Evolutionary conservation across 352 stramenopile genomes (phyloP), one percentile per base, ranked within the genome.

Genomic region (Globisporangium sylvaticum): DNA sequence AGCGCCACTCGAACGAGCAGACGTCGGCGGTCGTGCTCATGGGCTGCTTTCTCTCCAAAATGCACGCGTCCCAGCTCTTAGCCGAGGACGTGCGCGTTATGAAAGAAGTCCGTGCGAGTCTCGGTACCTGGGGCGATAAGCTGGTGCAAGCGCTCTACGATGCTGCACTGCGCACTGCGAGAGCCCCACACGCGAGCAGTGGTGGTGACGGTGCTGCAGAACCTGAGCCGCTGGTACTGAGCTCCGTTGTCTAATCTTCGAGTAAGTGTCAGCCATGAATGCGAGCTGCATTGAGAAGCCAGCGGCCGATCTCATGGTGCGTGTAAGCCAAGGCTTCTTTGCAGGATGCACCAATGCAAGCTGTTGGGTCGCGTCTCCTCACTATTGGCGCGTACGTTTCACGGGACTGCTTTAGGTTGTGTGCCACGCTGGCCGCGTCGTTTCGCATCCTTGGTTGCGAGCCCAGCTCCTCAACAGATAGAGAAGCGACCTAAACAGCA

Each of bases 21-120:
- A 54, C 18, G 46, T 25, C 46, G n/a, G 44, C 18, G 5, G 62
- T 68, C 37, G 54, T 68, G 20, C 29, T 68, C 53, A 62, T 22
- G 32, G 52, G 62, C 24, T 68, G 62, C 52, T 62, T 44, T 22
- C 34, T 62, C 27, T 31, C 39, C 12, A 62, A 54, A 25, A 15
- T 68, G 24, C 32, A 68, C 32, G 46, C 46, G 7, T 20, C 46
- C 8, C 46, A 48, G n/a, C 34, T 15, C 3, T 39, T 64, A 14
- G n/a, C 44, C 24, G 32, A 25, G 3, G 24, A 56, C 12, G 6
- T 24, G 15, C 37, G 39, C 1, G 42, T 20, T 3, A 3, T 4
- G 15, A 44, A 37, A 14, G 24, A 24, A 7, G 58, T 64, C 12
- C 39, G 44, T 15, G 39, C 58, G 29, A 64, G 58, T 31, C 58